Percentiles rank a stretch among this genome's conserved stretches.
Evolutionary conservation across 1,139 yeast species (phyloP).

Genomic region (Blastobotrys proliferans): DNA sequence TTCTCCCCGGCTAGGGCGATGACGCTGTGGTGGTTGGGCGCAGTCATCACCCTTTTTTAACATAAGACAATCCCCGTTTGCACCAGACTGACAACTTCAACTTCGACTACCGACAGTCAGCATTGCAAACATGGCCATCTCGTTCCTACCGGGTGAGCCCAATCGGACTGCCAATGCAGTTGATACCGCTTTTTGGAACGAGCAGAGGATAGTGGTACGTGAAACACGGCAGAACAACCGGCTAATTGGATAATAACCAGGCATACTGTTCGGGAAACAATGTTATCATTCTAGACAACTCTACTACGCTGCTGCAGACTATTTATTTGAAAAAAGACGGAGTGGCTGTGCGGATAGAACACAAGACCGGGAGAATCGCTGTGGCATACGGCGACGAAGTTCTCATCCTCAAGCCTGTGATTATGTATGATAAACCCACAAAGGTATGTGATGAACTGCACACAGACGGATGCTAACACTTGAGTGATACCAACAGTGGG

Average conservation of each 20-base stretch:
- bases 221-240: neutral
- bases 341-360: conserved; percentile 58
- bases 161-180: conserved; percentile 53
- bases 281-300: conserved; percentile 57
- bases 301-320: conserved; percentile 62
- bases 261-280: conserved; percentile 89
- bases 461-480: neutral
- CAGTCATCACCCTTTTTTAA: no score
- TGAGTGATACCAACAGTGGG: conserved; percentile 13
- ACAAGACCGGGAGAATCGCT: conserved; percentile 46
- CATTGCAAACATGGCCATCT: conserved; percentile 24
- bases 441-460: conserved; percentile 14
- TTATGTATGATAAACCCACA: conserved; percentile 26
- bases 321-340: conserved; percentile 69
- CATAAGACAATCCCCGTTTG: no score
- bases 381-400: conserved; percentile 40
- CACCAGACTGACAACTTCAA: no score
- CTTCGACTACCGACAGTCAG: no score
- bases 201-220: conserved; percentile 50
- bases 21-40: no score
- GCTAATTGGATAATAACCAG: conserved; percentile 18
- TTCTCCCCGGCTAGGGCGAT: no score
- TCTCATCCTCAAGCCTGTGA: conserved; percentile 26
- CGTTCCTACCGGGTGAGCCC: conserved; percentile 84
- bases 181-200: conserved; percentile 65